A percentile compares a stretch with the other conserved stretches of the same genome.
These are phyloP conservation scores for Entonaema liquescens DNA, from an alignment of 495 filamentous ascomycete genomes.

Conservation along the genomic window DNA sequence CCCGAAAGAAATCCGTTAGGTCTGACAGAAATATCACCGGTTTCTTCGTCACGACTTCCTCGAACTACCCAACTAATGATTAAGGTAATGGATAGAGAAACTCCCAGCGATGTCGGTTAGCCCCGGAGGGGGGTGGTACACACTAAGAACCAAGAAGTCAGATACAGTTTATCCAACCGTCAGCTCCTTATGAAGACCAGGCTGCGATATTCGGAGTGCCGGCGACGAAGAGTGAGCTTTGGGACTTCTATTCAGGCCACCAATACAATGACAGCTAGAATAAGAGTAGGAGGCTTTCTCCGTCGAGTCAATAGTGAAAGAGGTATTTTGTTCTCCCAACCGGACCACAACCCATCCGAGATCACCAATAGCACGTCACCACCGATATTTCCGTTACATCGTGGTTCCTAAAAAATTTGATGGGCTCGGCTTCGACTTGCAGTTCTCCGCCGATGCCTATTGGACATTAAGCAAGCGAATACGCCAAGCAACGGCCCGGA, in stretches of 20 bases:
- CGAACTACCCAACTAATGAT: background rate
- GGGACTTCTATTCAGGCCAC: background rate
- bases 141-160: background rate
- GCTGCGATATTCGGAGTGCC: slow-evolving; percentile 30
- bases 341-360: slow-evolving; percentile 8
- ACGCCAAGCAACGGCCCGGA: slow-evolving; percentile 22
- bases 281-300: slow-evolving; percentile 1
- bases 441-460: slow-evolving; percentile 14
- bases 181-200: slow-evolving; percentile 2
- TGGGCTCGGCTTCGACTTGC: slow-evolving; percentile 13
- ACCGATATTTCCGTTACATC: slow-evolving; percentile 39
- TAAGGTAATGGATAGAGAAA: slow-evolving; percentile 8
- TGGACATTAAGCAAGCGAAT: slow-evolving; percentile 15
- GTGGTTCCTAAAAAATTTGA: slow-evolving; percentile 22
- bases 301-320: slow-evolving; percentile 9
- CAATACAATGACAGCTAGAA: slow-evolving; percentile 4
- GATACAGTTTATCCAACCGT: background rate
- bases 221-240: background rate
- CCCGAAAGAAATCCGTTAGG: background rate
- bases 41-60: background rate
- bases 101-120: slow-evolving; percentile 26
- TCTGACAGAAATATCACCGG: background rate
- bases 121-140: background rate
- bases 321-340: slow-evolving; percentile 9
- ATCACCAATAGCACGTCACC: slow-evolving; percentile 24